Conservation (phyloP, 352 stramenopile genomes). For the Plasmopara halstedii region DNA sequence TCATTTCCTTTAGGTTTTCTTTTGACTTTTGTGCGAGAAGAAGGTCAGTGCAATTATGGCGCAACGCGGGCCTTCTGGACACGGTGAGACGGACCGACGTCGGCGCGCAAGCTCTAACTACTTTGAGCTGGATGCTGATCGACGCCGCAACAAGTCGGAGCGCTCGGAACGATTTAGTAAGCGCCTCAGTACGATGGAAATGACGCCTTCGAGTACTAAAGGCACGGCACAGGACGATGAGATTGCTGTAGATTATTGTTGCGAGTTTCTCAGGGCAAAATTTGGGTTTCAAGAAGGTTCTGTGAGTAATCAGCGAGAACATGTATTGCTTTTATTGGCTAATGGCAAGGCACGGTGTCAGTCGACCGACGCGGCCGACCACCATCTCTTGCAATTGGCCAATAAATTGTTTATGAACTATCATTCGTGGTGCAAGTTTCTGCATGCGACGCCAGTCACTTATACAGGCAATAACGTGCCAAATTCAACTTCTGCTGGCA, state of each 20-base stretch:
- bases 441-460: conserved; percentile 69
- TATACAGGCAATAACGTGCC: conserved; percentile 24
- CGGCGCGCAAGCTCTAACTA: conserved; percentile 75
- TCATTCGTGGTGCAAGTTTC: conserved; percentile 65
- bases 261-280: conserved; percentile 67
- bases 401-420: conserved; percentile 75
- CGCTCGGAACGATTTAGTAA: conserved; percentile 50
- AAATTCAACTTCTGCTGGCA: conserved; percentile 6
- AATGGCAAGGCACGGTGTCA: conserved; percentile 61
- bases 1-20: background rate
- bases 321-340: conserved; percentile 70
- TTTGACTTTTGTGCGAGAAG: no score
- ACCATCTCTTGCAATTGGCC: conserved; percentile 56
- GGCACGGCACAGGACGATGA: conserved; percentile 66
- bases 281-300: conserved; percentile 83
- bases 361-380: conserved; percentile 36
- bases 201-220: conserved; percentile 30
- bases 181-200: conserved; percentile 50
- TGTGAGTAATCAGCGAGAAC: conserved; percentile 76
- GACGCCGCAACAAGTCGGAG: conserved; percentile 65
- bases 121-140: conserved; percentile 72
- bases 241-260: conserved; percentile 74
- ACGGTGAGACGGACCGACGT: conserved; percentile 32
- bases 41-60: conserved; percentile 7
- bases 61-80: conserved; percentile 22